A percentile compares a stretch with the other conserved stretches of the same genome.
Conservation (phyloP, 768 basidiomycete genomes). For the Clavaria fumosa region DNA sequence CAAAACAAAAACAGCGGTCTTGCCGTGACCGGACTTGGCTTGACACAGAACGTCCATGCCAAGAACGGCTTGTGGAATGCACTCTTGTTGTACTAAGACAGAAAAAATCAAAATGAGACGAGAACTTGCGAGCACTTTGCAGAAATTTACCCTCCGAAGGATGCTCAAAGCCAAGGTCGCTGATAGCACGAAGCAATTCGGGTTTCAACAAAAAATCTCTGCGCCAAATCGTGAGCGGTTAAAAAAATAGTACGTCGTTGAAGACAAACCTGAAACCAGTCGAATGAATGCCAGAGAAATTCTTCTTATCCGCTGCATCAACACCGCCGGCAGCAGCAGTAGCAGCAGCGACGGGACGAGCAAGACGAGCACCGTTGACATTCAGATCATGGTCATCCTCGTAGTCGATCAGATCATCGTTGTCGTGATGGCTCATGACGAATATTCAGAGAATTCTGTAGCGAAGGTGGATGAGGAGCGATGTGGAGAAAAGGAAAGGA, state of each 20-base stretch:
- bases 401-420: conserved; percentile 89
- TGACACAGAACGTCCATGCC: conserved; percentile 99
- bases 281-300: conserved; percentile 99
- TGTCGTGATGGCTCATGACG: conserved; percentile 75
- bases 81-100: conserved; percentile 89
- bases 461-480: conserved; percentile 17
- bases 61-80: conserved; percentile 97
- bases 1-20: conserved; percentile 97
- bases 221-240: conserved; percentile 8
- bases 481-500: conserved; percentile 10
- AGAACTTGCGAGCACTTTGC: not conserved
- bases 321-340: conserved; percentile 36
- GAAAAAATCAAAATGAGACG: conserved; percentile 2
- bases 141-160: conserved; percentile 80
- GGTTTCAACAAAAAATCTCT: conserved; percentile 98
- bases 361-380: conserved; percentile 41
- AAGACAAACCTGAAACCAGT: conserved; percentile 84
- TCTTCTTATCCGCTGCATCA: conserved; percentile 74
- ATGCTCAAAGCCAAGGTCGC: conserved; percentile 99
- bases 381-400: conserved; percentile 79
- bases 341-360: conserved; percentile 27
- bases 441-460: conserved; percentile 14
- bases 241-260: conserved; percentile 2
- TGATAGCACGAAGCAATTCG: conserved; percentile 91
- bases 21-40: conserved; percentile 97